Base-by-base conservation (phyloP, 257 asterid genomes). In the Solanum peruvianum region DNA sequence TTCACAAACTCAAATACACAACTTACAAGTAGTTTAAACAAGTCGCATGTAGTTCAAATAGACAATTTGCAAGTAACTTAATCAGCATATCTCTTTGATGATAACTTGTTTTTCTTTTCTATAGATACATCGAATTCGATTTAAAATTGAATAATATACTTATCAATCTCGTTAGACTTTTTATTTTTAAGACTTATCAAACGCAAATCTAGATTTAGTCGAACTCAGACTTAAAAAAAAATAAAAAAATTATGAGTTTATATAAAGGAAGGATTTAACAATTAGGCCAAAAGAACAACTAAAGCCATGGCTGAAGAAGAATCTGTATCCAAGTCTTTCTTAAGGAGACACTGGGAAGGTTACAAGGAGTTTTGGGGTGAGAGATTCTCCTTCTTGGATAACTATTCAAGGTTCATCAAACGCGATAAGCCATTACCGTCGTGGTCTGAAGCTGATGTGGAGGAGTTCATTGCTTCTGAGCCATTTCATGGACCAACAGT, bases 401-500 rank as follows among this genome's bases (percentile, higher is more conserved):
- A 92, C 66, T 97, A 97, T 87, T 89, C 97, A 18, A 93, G 91
- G 89, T 92, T 95, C 69, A 87, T 94, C 37, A 69, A 95, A 69
- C 94, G 97, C 6, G 98, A 91, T 18, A 89, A 90, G 86, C 98
- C 98, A 39, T 89, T 97, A 72, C 96, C 98, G 60, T 92, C 92
- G 8, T 95, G 99, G 99, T 92, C 95, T 42, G 87, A 91, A 56
- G 89, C 98, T 20, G 97, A 90, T 52, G 98, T 97, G 71, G 95
- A 93, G 35, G 94, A 94, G 71, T 97, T 95, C 94, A 89, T 95
- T 62, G 90, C 93, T 83, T 91, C 95, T 20, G 98, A 97, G 87
- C 94, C 97, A 82, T 41, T 94, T 83, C 88, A 95, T 84, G 99
- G 99, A 27, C 98, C 98, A 83, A 90, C 92, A 64, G 99, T 97